Percentiles rank a stretch among this genome's conserved stretches.
These are phyloP conservation scores for Boletus mariae DNA, from an alignment of 1,284 basidiomycete species.

Conservation along the genomic window DNA sequence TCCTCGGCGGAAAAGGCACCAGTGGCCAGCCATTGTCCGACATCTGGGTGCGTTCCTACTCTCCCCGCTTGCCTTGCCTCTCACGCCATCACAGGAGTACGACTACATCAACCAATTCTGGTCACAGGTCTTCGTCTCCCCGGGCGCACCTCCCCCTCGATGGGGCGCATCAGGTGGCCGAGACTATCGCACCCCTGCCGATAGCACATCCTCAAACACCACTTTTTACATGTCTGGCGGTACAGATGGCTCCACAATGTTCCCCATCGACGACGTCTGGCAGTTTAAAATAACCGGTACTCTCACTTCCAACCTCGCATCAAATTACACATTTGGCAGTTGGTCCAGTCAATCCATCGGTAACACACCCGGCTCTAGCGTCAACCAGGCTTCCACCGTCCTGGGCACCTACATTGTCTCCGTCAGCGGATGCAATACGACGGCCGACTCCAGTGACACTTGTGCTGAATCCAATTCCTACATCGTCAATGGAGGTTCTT, in stretches of 20 bases:
- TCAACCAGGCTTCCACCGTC: constrained; percentile 55
- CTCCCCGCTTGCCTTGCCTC: neutral
- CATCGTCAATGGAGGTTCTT: constrained; percentile 45
- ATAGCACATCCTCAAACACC: constrained; percentile 51
- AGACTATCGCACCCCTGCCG: constrained; percentile 47
- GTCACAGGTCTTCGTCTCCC: constrained; percentile 51
- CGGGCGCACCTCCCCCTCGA: constrained; percentile 54
- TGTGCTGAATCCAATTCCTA: constrained; percentile 58
- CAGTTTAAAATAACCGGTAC: constrained; percentile 62
- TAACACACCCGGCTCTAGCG: constrained; percentile 36
- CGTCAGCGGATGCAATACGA: constrained; percentile 57
- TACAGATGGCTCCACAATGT: constrained; percentile 43
- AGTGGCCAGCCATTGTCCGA: constrained; percentile 55
- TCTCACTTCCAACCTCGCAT: constrained; percentile 59
- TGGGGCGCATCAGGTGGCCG: constrained; percentile 71
- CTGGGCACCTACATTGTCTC: constrained; percentile 50
- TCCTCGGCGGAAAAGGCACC: constrained; percentile 64
- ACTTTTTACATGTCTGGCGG: constrained; percentile 70
- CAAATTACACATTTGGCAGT: constrained; percentile 45
- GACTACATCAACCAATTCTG: constrained; percentile 73
- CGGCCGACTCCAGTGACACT: constrained; percentile 37
- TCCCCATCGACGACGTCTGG: constrained; percentile 64
- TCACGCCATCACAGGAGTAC: constrained; percentile 52
- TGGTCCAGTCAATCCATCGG: constrained; percentile 52
- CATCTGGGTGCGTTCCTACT: constrained; percentile 55